Evolutionary conservation across 139 green algal genomes (phyloP), one percentile per base, ranked within the genome.

Genomic region (Helicosporidium sp.): DNA sequence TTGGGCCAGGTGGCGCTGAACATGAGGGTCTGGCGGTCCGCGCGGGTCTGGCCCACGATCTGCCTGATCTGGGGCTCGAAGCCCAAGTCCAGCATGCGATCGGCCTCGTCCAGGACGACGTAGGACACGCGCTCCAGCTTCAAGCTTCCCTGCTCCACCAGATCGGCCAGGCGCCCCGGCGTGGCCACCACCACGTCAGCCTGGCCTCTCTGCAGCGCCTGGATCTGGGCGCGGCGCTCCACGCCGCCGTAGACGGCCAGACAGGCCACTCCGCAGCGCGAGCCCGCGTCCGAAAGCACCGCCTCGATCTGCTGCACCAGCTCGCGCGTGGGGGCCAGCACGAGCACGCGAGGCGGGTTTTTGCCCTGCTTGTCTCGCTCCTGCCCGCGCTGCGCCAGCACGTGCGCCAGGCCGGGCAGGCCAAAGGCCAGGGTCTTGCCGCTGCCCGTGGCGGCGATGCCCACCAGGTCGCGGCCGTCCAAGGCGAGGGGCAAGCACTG

Each of bases 1-100:
- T 52, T 49, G 26, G 87, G 87, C 84, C 84, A 97, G 3, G 87
- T 97, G 52, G 87, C 87, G 26, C 49, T 77, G 62, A 97, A 95
- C 83, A 97, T 94, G 48, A 93, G 68, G 10, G 87, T 97, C 59
- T 96, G 54, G 2, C 87, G 57, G 59, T 90, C 84, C 7, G 78
- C 62, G 6, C 81, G 64, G 5, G 73, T 81, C 34, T 61, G 31
- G 35, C 39, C 19, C 8, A 48, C 58, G 33, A 76, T 73, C 15
- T 45, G 46, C 51, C 75, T 62, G 57, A 93, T 91, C 52, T 85
- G 67, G 20, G 79, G 79, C 65, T 90, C 76, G 58, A 93, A 93
- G 28, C 83, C 85, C 46, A 93, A 64, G 62, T 94, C 84, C 49
- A 94, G 67, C 83, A 94, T 93, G 48, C 84, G 64, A 54, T 94